Base-by-base conservation (phyloP, 345 rosid species). In the Salix arbutifolia region DNA sequence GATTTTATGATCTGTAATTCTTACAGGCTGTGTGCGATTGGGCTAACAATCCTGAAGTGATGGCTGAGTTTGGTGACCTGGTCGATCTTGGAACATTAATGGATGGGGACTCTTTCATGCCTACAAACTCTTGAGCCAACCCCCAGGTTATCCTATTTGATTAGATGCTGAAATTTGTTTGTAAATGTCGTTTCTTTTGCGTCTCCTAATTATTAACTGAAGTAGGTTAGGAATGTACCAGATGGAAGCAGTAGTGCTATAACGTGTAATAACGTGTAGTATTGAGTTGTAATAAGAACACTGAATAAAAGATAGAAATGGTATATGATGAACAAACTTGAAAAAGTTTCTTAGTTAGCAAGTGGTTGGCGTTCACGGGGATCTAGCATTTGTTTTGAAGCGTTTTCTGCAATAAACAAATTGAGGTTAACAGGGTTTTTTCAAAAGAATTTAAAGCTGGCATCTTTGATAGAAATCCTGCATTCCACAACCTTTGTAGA, bases 31-130 rank as follows among this genome's bases (percentile, higher is more conserved):
- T 76, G 52, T 19, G n/a, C 25, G 82, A 79, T 12, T 74, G 74
- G 71, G 85, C 78, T 66, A 82, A 69, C 72, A 70, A 70, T 35
- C 53, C 87, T 18, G 88, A 81, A 72, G 89, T 77, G 65, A 72
- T 85, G 40, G 67, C 56, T 3, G 89, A 82, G 73, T 84, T 88
- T 67, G 91, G 84, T 66, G 89, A 88, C 80, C 78, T 87, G 73
- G 81, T 88, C 25, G 93, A 89, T 82, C 77, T 91, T 40, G 94
- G 84, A 69, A 84, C 86, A 65, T 64, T 85, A 76, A 81, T 87
- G 80, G 91, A 84, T 31, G 84, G 84, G 30, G 91, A 92, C 76
- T 81, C 85, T 40, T 81, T 71, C 76, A 86, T 88, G 91, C 73
- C 84, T 17, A 65, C 82, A 8, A 83, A 78, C 76, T 83, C 83